These are phyloP conservation scores for Stygiomarasmius scandens DNA, from an alignment of 1,284 basidiomycete genomes.

Conservation along the genomic window DNA sequence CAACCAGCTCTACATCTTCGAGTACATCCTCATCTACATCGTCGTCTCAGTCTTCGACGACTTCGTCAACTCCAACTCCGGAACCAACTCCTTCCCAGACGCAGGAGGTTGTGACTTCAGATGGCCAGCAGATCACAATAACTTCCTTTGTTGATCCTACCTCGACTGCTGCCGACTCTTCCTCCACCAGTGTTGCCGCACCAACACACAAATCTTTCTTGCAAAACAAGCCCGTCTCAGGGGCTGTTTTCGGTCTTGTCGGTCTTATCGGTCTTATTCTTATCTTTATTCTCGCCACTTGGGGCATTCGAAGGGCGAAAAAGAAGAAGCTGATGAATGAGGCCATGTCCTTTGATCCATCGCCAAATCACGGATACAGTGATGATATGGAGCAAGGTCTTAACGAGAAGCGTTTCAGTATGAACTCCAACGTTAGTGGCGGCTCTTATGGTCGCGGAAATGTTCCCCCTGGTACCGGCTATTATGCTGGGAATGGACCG, in stretches of 20 bases:
- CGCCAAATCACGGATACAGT: constrained; percentile 29
- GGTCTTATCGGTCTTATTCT: constrained; percentile 54
- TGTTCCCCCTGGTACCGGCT: not conserved
- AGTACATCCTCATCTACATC: constrained; percentile 15
- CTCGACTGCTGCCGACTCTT: constrained; percentile 18
- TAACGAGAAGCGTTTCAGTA: constrained; percentile 31
- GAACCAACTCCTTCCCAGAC: constrained; percentile 6
- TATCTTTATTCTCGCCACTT: constrained; percentile 46
- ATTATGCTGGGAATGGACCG: not conserved
- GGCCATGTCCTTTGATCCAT: constrained; percentile 59
- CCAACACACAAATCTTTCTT: constrained; percentile 51
- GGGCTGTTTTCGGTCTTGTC: constrained; percentile 57
- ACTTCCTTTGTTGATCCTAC: constrained; percentile 27
- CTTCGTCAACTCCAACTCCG: constrained; percentile 6
- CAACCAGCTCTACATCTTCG: constrained; percentile 15
- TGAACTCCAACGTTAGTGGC: constrained; percentile 24
- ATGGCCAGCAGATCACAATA: constrained; percentile 25
- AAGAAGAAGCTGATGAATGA: constrained; percentile 47
- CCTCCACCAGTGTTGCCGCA: constrained; percentile 18
- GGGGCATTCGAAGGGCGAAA: constrained; percentile 51
- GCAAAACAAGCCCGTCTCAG: constrained; percentile 61
- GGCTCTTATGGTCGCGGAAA: constrained; percentile 18
- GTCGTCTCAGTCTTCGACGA: constrained; percentile 15
- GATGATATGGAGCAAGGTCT: constrained; percentile 29
- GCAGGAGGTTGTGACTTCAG: constrained; percentile 13